Percentiles rank a stretch among this genome's conserved stretches.
phyloP scores from a whole-genome alignment of 495 filamentous ascomycete genomes.

The Aspergillus homomorphus region DNA sequence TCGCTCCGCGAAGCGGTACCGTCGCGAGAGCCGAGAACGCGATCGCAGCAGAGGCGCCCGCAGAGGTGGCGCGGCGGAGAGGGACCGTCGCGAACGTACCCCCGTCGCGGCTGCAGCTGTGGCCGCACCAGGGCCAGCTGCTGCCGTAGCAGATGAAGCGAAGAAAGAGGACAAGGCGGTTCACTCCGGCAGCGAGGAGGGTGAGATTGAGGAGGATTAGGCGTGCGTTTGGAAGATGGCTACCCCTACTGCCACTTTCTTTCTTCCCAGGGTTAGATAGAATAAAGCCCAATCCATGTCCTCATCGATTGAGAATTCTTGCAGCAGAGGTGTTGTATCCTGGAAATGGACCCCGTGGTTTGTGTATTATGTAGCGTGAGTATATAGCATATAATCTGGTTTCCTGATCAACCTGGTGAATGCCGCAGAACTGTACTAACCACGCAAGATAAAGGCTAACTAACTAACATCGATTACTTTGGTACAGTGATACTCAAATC shows the following conservation, averaged over 20 bases:
- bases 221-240: not conserved
- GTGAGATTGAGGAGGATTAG: conserved; percentile 89
- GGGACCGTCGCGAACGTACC: conserved; percentile 58
- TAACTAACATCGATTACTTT: no score
- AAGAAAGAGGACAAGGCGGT: conserved; percentile 65
- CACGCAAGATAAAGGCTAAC: no score
- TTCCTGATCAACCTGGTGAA: no score
- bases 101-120: conserved; percentile 24
- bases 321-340: no score
- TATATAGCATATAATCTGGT: not conserved
- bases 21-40: conserved; percentile 43
- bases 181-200: conserved; percentile 90
- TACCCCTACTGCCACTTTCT: not conserved
- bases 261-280: not conserved
- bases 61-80: conserved; percentile 37
- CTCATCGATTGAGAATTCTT: not conserved
- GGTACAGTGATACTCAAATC: no score
- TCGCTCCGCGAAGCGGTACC: conserved; percentile 50
- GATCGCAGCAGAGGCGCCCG: conserved; percentile 58
- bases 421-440: no score
- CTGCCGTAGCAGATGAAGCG: conserved; percentile 33
- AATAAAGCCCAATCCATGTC: not conserved
- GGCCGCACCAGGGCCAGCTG: conserved; percentile 17
- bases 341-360: no score
- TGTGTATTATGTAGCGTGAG: not conserved